Conservation (phyloP, 1,284 basidiomycete genomes). For the Termitomyces sp. region DNA sequence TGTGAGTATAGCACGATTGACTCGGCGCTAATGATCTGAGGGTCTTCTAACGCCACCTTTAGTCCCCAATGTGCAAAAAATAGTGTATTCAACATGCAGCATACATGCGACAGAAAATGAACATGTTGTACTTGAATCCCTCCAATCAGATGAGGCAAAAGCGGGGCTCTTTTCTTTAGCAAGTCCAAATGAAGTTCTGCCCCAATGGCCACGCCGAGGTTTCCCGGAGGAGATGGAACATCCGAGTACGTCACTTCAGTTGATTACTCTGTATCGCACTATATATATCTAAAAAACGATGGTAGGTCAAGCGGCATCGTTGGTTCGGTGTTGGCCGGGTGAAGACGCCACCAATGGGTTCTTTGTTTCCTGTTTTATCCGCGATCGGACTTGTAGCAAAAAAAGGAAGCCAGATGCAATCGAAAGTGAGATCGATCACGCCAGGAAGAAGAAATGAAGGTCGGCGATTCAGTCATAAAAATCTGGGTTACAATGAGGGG, state of each 20-base stretch:
- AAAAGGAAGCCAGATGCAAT: conserved; percentile 17
- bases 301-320: conserved; percentile 56
- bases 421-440: conserved; percentile 6
- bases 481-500: conserved; percentile 12
- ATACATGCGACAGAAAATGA: conserved; percentile 92
- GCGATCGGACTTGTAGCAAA: conserved; percentile 17
- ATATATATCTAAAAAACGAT: neutral
- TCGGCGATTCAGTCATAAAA: conserved; percentile 7
- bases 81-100: conserved; percentile 97
- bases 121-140: conserved; percentile 55
- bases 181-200: conserved; percentile 59
- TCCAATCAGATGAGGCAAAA: conserved; percentile 65
- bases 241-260: conserved; percentile 32
- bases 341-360: conserved; percentile 92
- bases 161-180: conserved; percentile 65
- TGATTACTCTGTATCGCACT: neutral
- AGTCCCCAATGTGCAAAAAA: conserved; percentile 66
- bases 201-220: conserved; percentile 78
- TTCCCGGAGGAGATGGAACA: conserved; percentile 54
- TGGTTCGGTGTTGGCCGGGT: conserved; percentile 81
- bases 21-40: conserved; percentile 5
- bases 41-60: conserved; percentile 12
- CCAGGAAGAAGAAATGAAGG: conserved; percentile 8
- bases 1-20: conserved; percentile 46
- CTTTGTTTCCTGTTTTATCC: conserved; percentile 85